A percentile compares a stretch with the other conserved stretches of the same genome.
Evolutionary conservation across 2,329 filamentous ascomycete genomes (phyloP).

Genomic region (Hymenoscyphus fructigenus): DNA sequence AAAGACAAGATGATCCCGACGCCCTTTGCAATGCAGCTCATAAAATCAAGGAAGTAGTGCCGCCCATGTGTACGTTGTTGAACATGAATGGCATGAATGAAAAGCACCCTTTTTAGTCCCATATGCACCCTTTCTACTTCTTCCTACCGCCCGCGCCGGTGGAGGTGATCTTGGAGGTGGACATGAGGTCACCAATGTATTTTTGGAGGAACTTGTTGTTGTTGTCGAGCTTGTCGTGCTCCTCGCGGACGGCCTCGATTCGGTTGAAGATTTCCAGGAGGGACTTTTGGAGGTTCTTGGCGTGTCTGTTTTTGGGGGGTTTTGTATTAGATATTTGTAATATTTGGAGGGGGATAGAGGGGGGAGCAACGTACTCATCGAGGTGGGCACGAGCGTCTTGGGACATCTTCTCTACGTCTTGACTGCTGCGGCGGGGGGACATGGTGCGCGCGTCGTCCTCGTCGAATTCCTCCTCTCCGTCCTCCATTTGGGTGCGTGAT

Average conservation of each 20-base stretch:
- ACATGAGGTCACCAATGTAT: conserved; percentile 95
- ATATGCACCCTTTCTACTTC: conserved; percentile 22
- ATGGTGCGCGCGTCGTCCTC: conserved; percentile 89
- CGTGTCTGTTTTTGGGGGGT: conserved; percentile 60
- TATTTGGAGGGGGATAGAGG: background rate
- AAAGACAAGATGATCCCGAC: conserved; percentile 16
- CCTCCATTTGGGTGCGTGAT: conserved; percentile 69
- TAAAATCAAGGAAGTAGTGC: background rate
- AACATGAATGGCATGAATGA: background rate
- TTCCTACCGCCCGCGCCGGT: conserved; percentile 33
- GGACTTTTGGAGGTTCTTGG: conserved; percentile 83
- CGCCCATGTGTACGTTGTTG: background rate
- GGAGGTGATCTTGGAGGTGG: conserved; percentile 72
- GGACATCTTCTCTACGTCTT: conserved; percentile 85
- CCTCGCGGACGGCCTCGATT: conserved; percentile 89
- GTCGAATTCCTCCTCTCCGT: conserved; percentile 66
- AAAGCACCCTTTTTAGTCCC: background rate
- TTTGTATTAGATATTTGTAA: conserved; percentile 10
- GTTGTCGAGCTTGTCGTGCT: conserved; percentile 94
- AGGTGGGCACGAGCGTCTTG: conserved; percentile 73
- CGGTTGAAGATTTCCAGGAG: conserved; percentile 87
- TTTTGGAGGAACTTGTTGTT: conserved; percentile 98
- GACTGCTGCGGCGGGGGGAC: conserved; percentile 87
- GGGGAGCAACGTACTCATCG: conserved; percentile 46
- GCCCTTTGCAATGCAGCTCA: conserved; percentile 1